phyloP scores from a whole-genome alignment of 108 stramenopile genomes.

The Skeletonema potamos region DNA sequence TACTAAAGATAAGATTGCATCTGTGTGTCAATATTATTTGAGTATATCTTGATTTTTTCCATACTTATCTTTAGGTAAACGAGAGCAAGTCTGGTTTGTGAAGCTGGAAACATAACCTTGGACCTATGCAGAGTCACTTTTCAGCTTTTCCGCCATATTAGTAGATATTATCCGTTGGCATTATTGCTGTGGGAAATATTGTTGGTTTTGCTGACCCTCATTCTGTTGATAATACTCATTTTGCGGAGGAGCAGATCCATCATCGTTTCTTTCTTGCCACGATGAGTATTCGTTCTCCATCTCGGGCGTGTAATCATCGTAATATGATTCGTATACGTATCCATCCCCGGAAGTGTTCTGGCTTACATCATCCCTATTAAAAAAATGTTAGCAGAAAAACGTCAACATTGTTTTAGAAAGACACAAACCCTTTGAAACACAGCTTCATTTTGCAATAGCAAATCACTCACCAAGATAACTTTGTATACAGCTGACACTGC shows the following conservation, averaged over 20 bases:
- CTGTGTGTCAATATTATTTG: not conserved
- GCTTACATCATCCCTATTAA: conserved; percentile 36
- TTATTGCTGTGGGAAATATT: conserved; percentile 19
- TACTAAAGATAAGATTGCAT: conserved; percentile 7
- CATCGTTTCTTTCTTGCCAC: not conserved
- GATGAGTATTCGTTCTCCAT: conserved; percentile 8
- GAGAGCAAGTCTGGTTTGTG: not conserved
- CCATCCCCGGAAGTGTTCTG: conserved; percentile 24
- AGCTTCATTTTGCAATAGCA: no score
- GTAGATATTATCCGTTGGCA: not conserved
- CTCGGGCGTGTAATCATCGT: conserved; percentile 34
- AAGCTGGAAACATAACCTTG: no score
- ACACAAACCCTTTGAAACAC: no score
- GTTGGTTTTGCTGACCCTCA: conserved; percentile 1
- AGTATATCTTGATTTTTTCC: not conserved
- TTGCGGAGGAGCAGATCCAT: conserved; percentile 3
- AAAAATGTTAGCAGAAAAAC: not conserved
- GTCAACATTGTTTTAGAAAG: not conserved
- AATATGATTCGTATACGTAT: conserved; percentile 14
- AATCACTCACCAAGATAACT: conserved; percentile 63
- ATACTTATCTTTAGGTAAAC: not conserved
- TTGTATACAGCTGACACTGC: conserved; percentile 77
- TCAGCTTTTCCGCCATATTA: not conserved
- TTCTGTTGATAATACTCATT: not conserved
- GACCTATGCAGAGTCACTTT: no score